These are phyloP conservation scores for Rhamnella rubrinervis DNA, from an alignment of 331 rosid genomes.

Conservation along the genomic window DNA sequence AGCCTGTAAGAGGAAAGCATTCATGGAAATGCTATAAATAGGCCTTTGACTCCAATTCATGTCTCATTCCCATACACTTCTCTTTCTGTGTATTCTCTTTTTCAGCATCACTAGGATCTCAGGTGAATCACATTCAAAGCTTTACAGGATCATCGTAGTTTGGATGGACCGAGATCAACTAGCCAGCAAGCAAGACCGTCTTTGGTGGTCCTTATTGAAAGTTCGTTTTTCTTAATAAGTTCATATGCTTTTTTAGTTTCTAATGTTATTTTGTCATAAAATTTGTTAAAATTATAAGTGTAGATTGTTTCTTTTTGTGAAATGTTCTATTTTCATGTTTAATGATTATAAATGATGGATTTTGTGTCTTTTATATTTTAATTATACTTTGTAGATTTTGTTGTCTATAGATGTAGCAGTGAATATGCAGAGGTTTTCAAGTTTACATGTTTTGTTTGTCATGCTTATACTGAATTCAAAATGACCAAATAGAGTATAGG, in stretches of 20 bases:
- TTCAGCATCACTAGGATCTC: neutral
- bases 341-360: too few species aligned
- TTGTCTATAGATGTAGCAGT: neutral
- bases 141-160: neutral
- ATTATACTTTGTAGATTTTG: too few species aligned
- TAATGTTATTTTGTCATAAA: neutral
- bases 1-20: constrained; percentile 17
- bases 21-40: constrained; percentile 30
- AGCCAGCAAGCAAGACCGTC: neutral
- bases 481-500: too few species aligned
- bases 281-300: constrained; percentile 9
- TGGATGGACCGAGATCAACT: neutral
- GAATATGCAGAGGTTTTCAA: too few species aligned
- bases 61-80: too few species aligned
- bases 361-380: neutral
- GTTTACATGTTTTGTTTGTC: too few species aligned
- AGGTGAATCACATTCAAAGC: constrained; percentile 7
- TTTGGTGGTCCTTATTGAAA: constrained; percentile 10
- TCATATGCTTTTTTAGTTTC: neutral
- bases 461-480: too few species aligned
- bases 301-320: neutral
- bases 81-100: neutral
- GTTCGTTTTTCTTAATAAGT: constrained; percentile 5
- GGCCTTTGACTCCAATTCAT: too few species aligned
- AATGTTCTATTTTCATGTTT: neutral